These are phyloP conservation scores for Mycena latifolia DNA, from an alignment of 768 basidiomycete genomes.

Conservation along the genomic window DNA sequence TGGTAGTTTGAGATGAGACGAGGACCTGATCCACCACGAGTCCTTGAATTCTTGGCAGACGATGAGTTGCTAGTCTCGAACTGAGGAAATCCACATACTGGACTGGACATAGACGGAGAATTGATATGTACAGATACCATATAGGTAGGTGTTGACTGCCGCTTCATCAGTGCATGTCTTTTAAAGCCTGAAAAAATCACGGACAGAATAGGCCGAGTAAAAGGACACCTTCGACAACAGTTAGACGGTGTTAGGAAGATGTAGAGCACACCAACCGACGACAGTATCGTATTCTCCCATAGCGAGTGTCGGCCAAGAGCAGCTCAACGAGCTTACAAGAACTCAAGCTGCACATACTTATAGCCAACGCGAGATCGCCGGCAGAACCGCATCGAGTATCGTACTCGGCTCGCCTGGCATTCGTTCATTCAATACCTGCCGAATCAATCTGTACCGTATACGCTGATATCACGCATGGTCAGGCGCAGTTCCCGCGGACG, in stretches of 20 bases:
- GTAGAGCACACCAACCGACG: slow-evolving; percentile 17
- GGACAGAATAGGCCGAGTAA: slow-evolving; percentile 29
- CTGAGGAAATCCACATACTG: slow-evolving; percentile 5
- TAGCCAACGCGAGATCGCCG: slow-evolving; percentile 11
- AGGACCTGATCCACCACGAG: slow-evolving; percentile 40
- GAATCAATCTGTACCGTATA: too few relatives aligned
- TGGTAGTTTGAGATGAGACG: too few relatives aligned
- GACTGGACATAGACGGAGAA: slow-evolving; percentile 42
- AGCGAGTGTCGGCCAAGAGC: background rate
- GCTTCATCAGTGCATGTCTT: background rate
- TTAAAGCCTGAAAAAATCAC: background rate
- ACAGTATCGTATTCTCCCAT: slow-evolving; percentile 29
- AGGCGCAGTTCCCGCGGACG: too few relatives aligned
- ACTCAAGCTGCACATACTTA: slow-evolving; percentile 5
- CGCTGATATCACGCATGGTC: slow-evolving; percentile 22
- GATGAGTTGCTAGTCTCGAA: background rate
- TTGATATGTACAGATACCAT: slow-evolving; percentile 50
- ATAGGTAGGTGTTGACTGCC: slow-evolving; percentile 41
- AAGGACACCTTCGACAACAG: slow-evolving; percentile 25
- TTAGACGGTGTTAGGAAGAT: background rate
- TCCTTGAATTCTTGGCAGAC: slow-evolving; percentile 44
- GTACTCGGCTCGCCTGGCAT: too few relatives aligned
- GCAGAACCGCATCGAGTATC: slow-evolving; percentile 11
- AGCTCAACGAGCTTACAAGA: background rate
- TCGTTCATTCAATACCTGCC: too few relatives aligned